Evolutionary conservation across 345 rosid genomes (phyloP), one percentile per base, ranked within the genome.

Genomic region (Eucalyptus pauciflora): DNA sequence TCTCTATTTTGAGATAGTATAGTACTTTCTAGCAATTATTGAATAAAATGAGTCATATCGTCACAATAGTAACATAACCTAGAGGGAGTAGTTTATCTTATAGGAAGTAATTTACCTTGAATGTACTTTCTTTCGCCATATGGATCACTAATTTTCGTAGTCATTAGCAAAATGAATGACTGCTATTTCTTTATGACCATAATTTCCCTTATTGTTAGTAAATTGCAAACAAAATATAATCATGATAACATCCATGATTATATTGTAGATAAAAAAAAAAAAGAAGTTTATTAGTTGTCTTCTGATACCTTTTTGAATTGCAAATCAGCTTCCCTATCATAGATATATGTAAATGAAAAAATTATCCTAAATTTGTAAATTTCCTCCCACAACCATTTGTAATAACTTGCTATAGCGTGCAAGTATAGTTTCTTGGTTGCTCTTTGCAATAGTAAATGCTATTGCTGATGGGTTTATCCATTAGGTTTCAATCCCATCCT

Each of bases 201-300:
- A 50, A 2, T 50, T 50, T 50, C 51, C 50, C 51, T 13, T 13
- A 50, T 50, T 50, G 5, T 13, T 50, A 50, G 6, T 13, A 50
- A 13, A 50, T 50, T 50, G 51, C 0, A 13, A 13, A 50, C 2
- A 50, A 5, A 50, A 50, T 50, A 4, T 49, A 50, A 50, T 50
- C 0, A 4, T 8, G 4, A 4, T 20, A 56, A 22, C 27, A 27
- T 29, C 37, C 18, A 29, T 7, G 5, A 64, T 2, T 2, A 13
- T 64, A 29, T 13, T 13, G 5, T 6, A 29, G 2, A 64, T 13
- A 64, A 64, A 60, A 64, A 64, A 27, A 33, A 33, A 33, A 33
- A 2, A 1, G 15, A 27, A 60, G 15, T 27, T 60, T 3, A 13
- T 62, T 56, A 56, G 31, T 60, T 60, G 16, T 62, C 4, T 25